Base-by-base conservation (phyloP, 225 moss, liverwort and hornwort genomes). In the Bryum argenteum region DNA sequence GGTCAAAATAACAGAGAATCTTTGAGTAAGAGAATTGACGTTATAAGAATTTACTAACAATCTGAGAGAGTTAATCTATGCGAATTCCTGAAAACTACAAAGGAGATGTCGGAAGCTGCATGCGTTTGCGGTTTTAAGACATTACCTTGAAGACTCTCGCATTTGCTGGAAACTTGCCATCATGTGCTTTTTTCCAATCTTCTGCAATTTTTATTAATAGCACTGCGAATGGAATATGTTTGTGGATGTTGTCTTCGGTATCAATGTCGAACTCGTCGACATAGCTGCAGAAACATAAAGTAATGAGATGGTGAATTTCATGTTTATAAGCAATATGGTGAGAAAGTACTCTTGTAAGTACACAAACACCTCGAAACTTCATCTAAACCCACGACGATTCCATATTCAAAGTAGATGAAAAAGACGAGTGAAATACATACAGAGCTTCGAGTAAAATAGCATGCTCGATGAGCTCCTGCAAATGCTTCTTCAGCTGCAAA, bases 221-320 rank as follows among this genome's bases (percentile, higher is more conserved):
- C 43, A 98, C 81, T 79, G 91, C 98, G 89, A 94, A 98, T 54
- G 98, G 98, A 55, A 98, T 94, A 65, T 98, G 98, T 54, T 87
- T 84, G 76, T 98, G 98, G 68, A 94, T 82, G 41, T 72, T 77
- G 81, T 94, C 98, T 79, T 77, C 57, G 38, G 88, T 98, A 67
- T 98, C 94, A 53, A 94, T 87, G 64, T 92, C 92, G 78, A 92
- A 94, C 62, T 94, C 92, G 58, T 94, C 89, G 54, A 88, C 92
- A 81, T 89, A 87, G 81, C 98, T 98, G 84, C 83, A 70, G 62
- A 73, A n/a, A 65, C 26, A 76, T 38, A 67, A 55, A n/a, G 23
- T 15, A 40, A 63, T 13, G 17, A 50, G 47, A 67, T 44, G 57
- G 51, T 45, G 51, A 68, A 21, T 42, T 41, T 72, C 65, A 71